Conservation (phyloP, 1,284 basidiomycete species). For the Neolentinus lepideus region DNA sequence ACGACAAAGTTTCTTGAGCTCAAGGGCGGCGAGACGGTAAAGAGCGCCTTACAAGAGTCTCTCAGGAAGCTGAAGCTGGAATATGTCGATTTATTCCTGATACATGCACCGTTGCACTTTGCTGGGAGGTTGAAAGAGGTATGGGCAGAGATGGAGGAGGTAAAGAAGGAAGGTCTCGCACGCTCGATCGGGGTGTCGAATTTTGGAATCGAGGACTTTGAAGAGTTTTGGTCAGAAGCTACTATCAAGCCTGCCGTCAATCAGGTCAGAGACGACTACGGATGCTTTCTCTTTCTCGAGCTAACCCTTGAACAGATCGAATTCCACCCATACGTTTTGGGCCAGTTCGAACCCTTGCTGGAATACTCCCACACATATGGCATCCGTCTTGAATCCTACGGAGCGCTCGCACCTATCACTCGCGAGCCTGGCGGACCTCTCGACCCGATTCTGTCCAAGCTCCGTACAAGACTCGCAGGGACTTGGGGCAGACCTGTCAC, state of each 20-base stretch:
- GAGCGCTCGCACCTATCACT: slow-evolving; percentile 14
- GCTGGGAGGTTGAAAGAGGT: slow-evolving; percentile 30
- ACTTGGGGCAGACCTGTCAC: slow-evolving; percentile 20
- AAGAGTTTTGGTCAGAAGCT: slow-evolving; percentile 49
- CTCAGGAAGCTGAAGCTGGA: slow-evolving; percentile 31
- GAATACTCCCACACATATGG: slow-evolving; percentile 12
- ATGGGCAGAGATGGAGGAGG: slow-evolving; percentile 32
- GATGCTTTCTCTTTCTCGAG: no score
- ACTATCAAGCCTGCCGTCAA: slow-evolving; percentile 55
- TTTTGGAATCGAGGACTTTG: slow-evolving; percentile 57
- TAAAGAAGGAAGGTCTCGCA: slow-evolving; percentile 32
- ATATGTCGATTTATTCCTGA: slow-evolving; percentile 38
- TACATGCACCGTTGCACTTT: background rate
- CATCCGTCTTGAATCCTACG: slow-evolving; percentile 13
- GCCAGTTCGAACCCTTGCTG: slow-evolving; percentile 13
- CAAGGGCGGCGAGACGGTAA: slow-evolving; percentile 1
- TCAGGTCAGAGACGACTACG: slow-evolving; percentile 34
- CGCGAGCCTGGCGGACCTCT: slow-evolving; percentile 14
- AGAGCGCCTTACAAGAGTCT: slow-evolving; percentile 15
- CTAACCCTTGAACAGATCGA: slow-evolving; percentile 11
- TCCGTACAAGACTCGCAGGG: slow-evolving; percentile 19
- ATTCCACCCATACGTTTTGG: slow-evolving; percentile 15
- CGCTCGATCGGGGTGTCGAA: slow-evolving; percentile 68
- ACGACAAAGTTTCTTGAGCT: slow-evolving; percentile 23
- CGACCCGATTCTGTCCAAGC: slow-evolving; percentile 22